phyloP scores from a whole-genome alignment of 2,329 filamentous ascomycete genomes.

The Gnomoniopsis sp. region DNA sequence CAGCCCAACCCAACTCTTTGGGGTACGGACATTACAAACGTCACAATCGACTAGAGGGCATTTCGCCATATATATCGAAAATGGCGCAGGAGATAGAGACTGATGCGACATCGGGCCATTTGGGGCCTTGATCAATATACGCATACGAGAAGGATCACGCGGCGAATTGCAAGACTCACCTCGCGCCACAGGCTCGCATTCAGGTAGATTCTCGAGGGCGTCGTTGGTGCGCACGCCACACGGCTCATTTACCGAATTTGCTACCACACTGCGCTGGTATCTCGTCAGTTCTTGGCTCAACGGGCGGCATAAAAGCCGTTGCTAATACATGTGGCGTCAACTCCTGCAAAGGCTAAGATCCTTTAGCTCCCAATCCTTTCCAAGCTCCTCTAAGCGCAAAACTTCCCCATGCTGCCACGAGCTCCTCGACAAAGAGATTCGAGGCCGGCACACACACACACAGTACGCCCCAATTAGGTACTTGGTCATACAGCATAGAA shows the following conservation, averaged over 20 bases:
- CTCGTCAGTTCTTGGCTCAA: slow-evolving; percentile 11
- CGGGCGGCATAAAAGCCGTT: slow-evolving; percentile 1
- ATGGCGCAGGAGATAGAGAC: neutral
- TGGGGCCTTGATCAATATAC: slow-evolving; percentile 1
- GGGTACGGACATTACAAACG: neutral
- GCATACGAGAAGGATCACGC: slow-evolving; percentile 8
- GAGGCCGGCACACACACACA: too few relatives aligned
- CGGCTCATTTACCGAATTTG: neutral
- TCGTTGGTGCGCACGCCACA: neutral
- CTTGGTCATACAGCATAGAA: too few relatives aligned
- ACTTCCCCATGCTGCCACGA: neutral
- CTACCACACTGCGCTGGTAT: slow-evolving; percentile 10
- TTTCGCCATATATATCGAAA: neutral
- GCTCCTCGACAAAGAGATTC: too few relatives aligned
- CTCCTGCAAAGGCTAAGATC: neutral
- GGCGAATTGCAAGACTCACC: neutral
- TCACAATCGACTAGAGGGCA: neutral
- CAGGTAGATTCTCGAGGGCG: slow-evolving; percentile 1
- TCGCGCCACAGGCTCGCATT: slow-evolving; percentile 12
- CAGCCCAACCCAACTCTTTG: neutral
- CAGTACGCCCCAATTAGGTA: too few relatives aligned
- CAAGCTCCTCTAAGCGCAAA: slow-evolving; percentile 3
- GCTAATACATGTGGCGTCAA: slow-evolving; percentile 15
- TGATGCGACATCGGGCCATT: slow-evolving; percentile 1
- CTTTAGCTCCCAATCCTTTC: neutral